Conservation (phyloP, 148 eudicot genomes). For the Silene latifolia region DNA sequence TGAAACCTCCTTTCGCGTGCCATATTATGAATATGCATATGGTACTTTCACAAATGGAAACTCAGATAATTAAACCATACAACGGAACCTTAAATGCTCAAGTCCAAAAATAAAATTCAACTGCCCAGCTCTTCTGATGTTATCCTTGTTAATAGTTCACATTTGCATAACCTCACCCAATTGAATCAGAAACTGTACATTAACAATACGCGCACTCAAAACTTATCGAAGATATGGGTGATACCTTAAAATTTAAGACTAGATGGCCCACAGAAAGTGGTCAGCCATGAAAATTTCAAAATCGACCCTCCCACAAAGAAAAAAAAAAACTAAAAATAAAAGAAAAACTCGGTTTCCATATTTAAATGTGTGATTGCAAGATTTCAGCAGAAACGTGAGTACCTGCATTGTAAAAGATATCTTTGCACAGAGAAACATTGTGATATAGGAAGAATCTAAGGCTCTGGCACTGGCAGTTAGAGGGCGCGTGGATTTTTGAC, state of each 20-base stretch:
- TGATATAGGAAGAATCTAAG: neutral
- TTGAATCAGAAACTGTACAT: neutral
- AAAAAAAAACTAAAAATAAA: neutral
- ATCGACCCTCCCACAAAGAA: neutral
- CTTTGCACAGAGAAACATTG: neutral
- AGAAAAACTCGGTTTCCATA: neutral
- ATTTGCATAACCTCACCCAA: neutral
- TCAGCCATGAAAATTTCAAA: neutral
- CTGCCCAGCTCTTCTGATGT: neutral
- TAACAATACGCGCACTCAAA: neutral
- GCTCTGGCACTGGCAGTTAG: neutral
- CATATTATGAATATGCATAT: slow-evolving; percentile 6
- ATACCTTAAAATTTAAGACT: neutral
- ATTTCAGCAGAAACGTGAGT: slow-evolving; percentile 1
- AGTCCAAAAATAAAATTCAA: neutral
- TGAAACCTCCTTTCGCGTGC: neutral
- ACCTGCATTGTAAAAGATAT: neutral
- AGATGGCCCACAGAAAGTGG: neutral
- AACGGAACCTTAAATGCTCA: neutral
- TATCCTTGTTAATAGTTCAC: neutral
- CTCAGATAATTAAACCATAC: neutral
- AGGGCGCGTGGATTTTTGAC: neutral
- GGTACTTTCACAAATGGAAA: neutral
- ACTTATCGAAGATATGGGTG: neutral
- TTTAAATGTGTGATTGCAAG: neutral